Percentiles rank a stretch among this genome's conserved stretches.
Evolutionary conservation across 2,329 filamentous ascomycete species (phyloP).

Genomic region (Calonectria leucothoes): DNA sequence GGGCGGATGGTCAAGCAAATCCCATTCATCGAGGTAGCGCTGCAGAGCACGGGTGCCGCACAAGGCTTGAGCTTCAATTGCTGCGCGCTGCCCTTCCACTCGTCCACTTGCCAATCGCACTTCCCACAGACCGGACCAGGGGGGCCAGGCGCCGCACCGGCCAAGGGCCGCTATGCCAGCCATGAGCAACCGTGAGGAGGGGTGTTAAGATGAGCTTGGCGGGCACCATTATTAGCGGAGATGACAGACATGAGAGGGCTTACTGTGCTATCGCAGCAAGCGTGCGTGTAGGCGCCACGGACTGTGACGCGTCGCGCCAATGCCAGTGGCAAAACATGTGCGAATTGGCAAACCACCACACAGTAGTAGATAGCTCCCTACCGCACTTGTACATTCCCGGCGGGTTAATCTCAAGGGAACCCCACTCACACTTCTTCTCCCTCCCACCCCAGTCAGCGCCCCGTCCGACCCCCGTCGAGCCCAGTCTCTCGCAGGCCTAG

Average conservation of each 20-base stretch:
- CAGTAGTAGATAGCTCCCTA: slow-evolving; percentile 44
- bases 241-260: slow-evolving; percentile 39
- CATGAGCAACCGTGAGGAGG: slow-evolving; percentile 32
- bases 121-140: slow-evolving; percentile 22
- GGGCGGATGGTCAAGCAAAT: slow-evolving; percentile 6
- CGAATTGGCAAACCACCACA: fast-evolving
- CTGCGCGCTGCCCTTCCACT: slow-evolving; percentile 14
- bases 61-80: slow-evolving; percentile 23
- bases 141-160: slow-evolving; percentile 41
- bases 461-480: slow-evolving; percentile 34
- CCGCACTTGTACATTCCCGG: slow-evolving; percentile 39
- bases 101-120: slow-evolving; percentile 12
- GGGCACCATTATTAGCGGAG: slow-evolving; percentile 46
- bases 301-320: slow-evolving; percentile 10
- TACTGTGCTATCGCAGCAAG: slow-evolving; percentile 30
- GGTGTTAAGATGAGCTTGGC: slow-evolving; percentile 45
- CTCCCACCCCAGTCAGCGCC: slow-evolving; percentile 37
- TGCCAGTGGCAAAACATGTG: slow-evolving; percentile 16
- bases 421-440: slow-evolving; percentile 54
- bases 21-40: slow-evolving; percentile 22
- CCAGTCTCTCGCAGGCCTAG: slow-evolving; percentile 30
- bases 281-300: neutral
- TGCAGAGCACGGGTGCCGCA: slow-evolving; percentile 22
- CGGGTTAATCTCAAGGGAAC: slow-evolving; percentile 56
- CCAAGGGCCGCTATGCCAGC: slow-evolving; percentile 32